Base-by-base conservation (phyloP, 2,329 filamentous ascomycete genomes). In the Ramichloridium luteum region DNA sequence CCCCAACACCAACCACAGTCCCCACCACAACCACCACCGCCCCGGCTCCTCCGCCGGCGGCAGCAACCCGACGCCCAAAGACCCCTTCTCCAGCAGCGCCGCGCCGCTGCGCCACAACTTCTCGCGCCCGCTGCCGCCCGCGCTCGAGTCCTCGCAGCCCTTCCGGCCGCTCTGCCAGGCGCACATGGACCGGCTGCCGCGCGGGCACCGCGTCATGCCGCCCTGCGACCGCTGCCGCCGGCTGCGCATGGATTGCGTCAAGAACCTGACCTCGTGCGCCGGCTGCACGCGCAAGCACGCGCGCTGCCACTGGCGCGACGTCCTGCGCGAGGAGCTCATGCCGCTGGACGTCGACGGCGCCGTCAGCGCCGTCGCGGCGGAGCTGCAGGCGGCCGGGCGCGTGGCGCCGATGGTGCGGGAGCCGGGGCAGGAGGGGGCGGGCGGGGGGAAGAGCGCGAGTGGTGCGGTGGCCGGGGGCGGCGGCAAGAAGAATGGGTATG, bases 201-300 rank as follows among this genome's bases (percentile, higher is more conserved):
- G 80, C 28, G 82, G 82, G 3, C 79, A 84, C 33, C 64, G 72
- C 4, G 80, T 93, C 29, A 58, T 73, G n/a, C 85, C 84, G 6
- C 81, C 83, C 0, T 93, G 84, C 50, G 85, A 93, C 52, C 68
- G 83, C 22, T 93, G 84, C 52, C 70, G 84, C 27, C 69, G 84
- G 16, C 63, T 92, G 11, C 76, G 80, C 42, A 81, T 85, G 60
- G 74, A 83, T 36, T 93, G 84, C 40, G 63, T 86, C 28, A 92
- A 92, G 57, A 81, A 93, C 40, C 64, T 90, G 23, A 92, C 83
- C 0, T 82, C 83, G 6, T 93, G 85, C 50, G 74, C 79, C 55
- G 83, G 82, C 13, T 93, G 84, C 55, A 92, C 84, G 0, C 86
- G 82, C 54, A 92, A 92, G 53, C 84, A 93, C 52, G 82, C 82